Evolutionary conservation across 2,329 filamentous ascomycete species (phyloP), one percentile per base, ranked within the genome.

Genomic region (Trichoderma oligosporum): DNA sequence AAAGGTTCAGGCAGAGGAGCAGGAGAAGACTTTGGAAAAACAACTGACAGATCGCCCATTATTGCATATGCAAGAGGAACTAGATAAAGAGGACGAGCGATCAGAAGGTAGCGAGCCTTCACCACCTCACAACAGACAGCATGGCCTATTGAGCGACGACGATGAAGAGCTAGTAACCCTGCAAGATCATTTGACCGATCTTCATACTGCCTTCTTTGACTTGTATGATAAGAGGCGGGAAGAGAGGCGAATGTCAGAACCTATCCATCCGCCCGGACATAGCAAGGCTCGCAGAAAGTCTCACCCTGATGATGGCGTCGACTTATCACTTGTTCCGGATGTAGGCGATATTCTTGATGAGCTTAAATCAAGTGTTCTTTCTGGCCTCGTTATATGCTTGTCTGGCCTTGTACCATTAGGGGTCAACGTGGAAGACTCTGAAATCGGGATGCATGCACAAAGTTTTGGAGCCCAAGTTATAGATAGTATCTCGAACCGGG

Each of bases 21-120:
- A 97, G 70, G 90, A 94, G 66, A 89, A 93, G 68, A 83, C 87
- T 0, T 82, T 99, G 47, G 88, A 92, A 67, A 90, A 91, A 60
- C 94, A 99, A 72, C 81, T 97, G 16, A 89, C 86, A 60, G 91
- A 97, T 61, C 83, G 93, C 12, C 94, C 94, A 0, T 75, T 99
- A 25, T 76, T 96, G n/a, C 90, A 94, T 68, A 88, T 96, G 75
- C 94, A 99, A 71, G 89, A 96, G 66, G 81, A 91, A 69, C 80
- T 97, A 20, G 94, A 99, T 66, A 89, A 90, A 64, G 89, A 91
- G 66, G 85, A 90, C 38, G 68, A 71, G 47, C 62, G 66, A 16
- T 59, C 61, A 2, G 67, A 70, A 31, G 55, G 60, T 5, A 64
- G 63, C 20, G 67, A 67, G 4, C 48, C 67, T 14, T 44, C 70